Base-by-base conservation (phyloP, 345 rosid species). In the Anastatica hierochuntica region DNA sequence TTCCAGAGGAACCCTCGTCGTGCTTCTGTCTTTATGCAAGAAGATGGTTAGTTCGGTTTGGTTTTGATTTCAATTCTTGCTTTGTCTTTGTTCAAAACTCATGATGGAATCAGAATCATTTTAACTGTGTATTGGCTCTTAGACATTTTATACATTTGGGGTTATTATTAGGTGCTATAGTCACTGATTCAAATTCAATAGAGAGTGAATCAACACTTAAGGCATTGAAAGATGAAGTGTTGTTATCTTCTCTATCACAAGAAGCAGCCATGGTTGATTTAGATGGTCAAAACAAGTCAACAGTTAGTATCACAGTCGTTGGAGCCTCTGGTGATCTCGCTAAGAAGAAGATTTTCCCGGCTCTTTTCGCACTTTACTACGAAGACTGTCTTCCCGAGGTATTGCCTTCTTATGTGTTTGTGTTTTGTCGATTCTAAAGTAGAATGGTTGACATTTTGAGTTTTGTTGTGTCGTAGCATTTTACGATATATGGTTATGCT, bases 291-390 rank as follows among this genome's bases (percentile, higher is more conserved):
- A 40, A 64, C 38, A 75, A 76, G 63, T 76, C 94, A 14, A 68
- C 95, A 38, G 95, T 92, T 66, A 85, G 90, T 63, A 92, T 92
- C 33, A 81, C 94, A 7, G 87, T 92, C 19, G 94, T 92, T 17
- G 98, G 98, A 64, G 98, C 98, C 33, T 92, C 98, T 54, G 98
- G 98, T 67, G 98, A 92, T 78, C 98, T 88, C 60, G 97, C 98
- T 36, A 92, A 92, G 81, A 92, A 92, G 69, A 92, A 92, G 74
- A 92, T 92, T 67, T 92, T 92, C 62, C 98, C 96, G 34, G 96
- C 98, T 14, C 96, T 92, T 56, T 92, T 92, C 41, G 98, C 98
- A 4, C 90, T 88, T 56, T 88, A 88, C 68, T 92, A 88, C 14
- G 98, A 92, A 81, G 95, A 57, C 48, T 88, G 81, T 74, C 98